Conservation (phyloP, 1,284 basidiomycete genomes). For the Flammula alnicola region DNA sequence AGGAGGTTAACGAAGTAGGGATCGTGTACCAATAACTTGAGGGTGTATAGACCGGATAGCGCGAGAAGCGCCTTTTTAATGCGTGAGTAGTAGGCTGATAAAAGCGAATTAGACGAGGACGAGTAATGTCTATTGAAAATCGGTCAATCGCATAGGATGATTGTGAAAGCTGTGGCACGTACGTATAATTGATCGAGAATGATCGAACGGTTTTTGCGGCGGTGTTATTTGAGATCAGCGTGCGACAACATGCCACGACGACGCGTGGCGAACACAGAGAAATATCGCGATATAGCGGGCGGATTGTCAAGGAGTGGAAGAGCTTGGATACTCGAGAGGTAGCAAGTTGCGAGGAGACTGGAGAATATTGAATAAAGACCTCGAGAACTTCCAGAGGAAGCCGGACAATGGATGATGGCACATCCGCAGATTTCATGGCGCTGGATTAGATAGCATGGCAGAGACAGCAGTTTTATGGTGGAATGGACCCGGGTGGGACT, state of each 20-base stretch:
- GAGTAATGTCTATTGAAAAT: conserved; percentile 16
- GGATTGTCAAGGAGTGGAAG: conserved; percentile 33
- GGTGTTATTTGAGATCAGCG: conserved; percentile 27
- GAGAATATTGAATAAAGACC: conserved; percentile 33
- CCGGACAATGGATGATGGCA: conserved; percentile 20
- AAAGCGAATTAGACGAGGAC: conserved; percentile 17
- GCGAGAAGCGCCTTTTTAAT: conserved; percentile 30
- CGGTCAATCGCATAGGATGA: conserved; percentile 1
- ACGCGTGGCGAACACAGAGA: conserved; percentile 28
- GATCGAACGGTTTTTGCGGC: conserved; percentile 31
- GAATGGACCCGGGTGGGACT: background rate
- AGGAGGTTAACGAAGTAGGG: conserved; percentile 30
- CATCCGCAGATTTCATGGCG: conserved; percentile 22
- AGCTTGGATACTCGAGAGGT: conserved; percentile 36
- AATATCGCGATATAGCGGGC: conserved; percentile 36
- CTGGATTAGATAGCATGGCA: background rate
- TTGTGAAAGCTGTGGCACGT: conserved; percentile 19
- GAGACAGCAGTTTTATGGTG: background rate
- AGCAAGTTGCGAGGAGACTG: conserved; percentile 30
- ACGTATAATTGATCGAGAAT: conserved; percentile 38
- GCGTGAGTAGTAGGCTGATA: conserved; percentile 33
- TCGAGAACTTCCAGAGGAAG: conserved; percentile 40
- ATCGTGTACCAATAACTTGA: conserved; percentile 36
- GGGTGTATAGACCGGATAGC: conserved; percentile 30
- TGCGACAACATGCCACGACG: conserved; percentile 36